These are phyloP conservation scores for Metarhizium guizhouense DNA, from an alignment of 2,329 filamentous ascomycete genomes.

Conservation along the genomic window DNA sequence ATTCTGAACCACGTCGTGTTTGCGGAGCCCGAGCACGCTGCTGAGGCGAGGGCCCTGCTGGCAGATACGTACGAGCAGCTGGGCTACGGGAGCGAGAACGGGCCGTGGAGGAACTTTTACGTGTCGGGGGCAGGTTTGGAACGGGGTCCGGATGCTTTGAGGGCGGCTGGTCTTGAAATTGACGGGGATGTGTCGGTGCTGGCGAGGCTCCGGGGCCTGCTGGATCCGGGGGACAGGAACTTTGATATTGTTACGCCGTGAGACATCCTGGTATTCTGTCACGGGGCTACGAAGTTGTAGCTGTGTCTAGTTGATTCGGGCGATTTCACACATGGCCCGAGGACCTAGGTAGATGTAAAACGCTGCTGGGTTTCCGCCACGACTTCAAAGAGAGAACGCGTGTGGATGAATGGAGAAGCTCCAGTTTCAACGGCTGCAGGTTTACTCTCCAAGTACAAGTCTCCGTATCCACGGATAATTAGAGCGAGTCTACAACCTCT, in stretches of 20 bases:
- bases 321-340: background rate
- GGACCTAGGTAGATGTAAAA: too few species aligned
- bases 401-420: too few species aligned
- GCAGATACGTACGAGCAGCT: slow-evolving; percentile 23
- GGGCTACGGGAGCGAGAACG: slow-evolving; percentile 29
- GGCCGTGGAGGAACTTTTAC: slow-evolving; percentile 31
- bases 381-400: too few species aligned
- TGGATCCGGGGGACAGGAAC: background rate
- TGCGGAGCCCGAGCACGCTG: slow-evolving; percentile 13
- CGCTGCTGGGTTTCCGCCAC: too few species aligned
- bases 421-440: too few species aligned
- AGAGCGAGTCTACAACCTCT: too few species aligned
- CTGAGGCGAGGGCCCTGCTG: slow-evolving; percentile 13
- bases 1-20: slow-evolving; percentile 26
- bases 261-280: background rate
- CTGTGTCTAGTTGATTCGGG: background rate
- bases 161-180: background rate
- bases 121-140: slow-evolving; percentile 15
- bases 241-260: background rate
- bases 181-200: background rate
- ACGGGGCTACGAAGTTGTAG: background rate
- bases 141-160: background rate
- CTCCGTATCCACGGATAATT: too few species aligned
- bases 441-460: too few species aligned
- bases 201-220: background rate